Conservation (phyloP, 1,284 basidiomycete species). For the Athelia psychrophila region DNA sequence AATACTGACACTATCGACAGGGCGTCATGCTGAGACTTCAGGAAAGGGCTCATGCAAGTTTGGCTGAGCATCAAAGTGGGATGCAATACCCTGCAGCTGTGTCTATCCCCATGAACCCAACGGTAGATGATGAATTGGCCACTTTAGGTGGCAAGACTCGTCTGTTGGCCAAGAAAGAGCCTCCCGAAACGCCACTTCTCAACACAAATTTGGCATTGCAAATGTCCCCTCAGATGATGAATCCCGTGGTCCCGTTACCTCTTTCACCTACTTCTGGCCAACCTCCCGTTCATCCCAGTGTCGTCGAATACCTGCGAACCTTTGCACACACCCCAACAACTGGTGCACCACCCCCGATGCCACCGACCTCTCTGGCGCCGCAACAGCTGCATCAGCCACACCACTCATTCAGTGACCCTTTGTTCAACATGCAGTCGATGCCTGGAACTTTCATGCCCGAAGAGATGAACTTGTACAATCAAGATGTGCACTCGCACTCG, state of each 20-base stretch:
- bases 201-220: constrained; percentile 16
- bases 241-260: constrained; percentile 63
- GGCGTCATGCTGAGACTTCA: constrained; percentile 49
- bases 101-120: constrained; percentile 30
- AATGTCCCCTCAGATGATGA: constrained; percentile 64
- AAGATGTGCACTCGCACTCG: constrained; percentile 10
- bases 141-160: constrained; percentile 70
- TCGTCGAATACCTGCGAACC: constrained; percentile 65
- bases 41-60: constrained; percentile 61
- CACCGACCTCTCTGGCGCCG: constrained; percentile 6
- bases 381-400: constrained; percentile 8
- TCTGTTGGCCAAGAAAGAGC: constrained; percentile 61
- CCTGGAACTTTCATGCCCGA: constrained; percentile 19
- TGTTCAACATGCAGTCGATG: constrained; percentile 22
- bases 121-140: constrained; percentile 67
- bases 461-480: constrained; percentile 14
- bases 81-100: constrained; percentile 45
- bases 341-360: constrained; percentile 16
- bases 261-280: constrained; percentile 39
- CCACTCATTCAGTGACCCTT: constrained; percentile 11
- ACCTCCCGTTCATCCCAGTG: constrained; percentile 48
- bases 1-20: constrained; percentile 18
- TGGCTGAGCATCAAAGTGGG: constrained; percentile 62
- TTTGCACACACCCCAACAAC: constrained; percentile 44
- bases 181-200: constrained; percentile 24